These are phyloP conservation scores for Microthlaspi erraticum DNA, from an alignment of 345 rosid genomes.

Conservation along the genomic window DNA sequence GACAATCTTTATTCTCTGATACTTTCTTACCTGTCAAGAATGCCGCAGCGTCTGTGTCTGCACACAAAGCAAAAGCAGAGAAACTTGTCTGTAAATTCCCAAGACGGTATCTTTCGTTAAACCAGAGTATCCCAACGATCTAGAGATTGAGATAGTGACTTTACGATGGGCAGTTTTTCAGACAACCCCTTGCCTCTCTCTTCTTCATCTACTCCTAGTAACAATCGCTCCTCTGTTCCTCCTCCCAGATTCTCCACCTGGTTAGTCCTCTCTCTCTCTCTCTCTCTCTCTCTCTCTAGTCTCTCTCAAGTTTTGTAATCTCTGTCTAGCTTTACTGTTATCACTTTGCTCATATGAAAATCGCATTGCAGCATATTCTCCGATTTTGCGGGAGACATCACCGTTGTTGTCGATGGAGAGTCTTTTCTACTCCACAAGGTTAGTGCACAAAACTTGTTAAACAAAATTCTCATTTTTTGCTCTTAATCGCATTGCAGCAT, in stretches of 20 bases:
- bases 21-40: constrained; percentile 28
- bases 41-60: constrained; percentile 19
- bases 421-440: constrained; percentile 93
- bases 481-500: too few species aligned
- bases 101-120: neutral
- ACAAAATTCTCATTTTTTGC: neutral
- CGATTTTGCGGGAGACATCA: constrained; percentile 88
- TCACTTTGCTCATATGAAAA: neutral
- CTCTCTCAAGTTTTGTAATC: constrained; percentile 4
- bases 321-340: neutral
- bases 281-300: constrained; percentile 8
- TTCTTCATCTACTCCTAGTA: constrained; percentile 33
- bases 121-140: neutral
- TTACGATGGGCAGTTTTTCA: constrained; percentile 31
- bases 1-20: constrained; percentile 33
- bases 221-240: constrained; percentile 38
- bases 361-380: constrained; percentile 70
- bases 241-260: constrained; percentile 59
- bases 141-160: neutral
- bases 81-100: constrained; percentile 11
- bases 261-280: constrained; percentile 39
- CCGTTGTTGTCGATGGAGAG: constrained; percentile 72
- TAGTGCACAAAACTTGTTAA: constrained; percentile 22
- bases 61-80: constrained; percentile 32
- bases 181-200: constrained; percentile 14